These are phyloP conservation scores for Zymoseptoria brevis DNA, from an alignment of 2,329 filamentous ascomycete species.

Conservation along the genomic window DNA sequence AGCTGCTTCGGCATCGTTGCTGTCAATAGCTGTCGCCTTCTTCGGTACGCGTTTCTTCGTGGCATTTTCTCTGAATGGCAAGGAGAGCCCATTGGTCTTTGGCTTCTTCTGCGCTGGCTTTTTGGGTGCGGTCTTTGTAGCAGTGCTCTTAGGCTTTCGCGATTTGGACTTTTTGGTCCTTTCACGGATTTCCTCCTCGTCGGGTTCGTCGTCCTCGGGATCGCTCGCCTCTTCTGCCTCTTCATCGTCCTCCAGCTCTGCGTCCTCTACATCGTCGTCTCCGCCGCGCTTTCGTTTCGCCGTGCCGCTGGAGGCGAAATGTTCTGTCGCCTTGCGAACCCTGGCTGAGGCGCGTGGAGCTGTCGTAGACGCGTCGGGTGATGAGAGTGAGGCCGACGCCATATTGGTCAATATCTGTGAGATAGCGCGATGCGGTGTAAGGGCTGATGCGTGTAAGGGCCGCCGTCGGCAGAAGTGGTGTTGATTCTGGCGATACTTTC, in stretches of 20 bases:
- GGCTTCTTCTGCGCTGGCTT: conserved; percentile 45
- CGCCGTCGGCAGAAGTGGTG: not conserved
- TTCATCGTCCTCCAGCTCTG: conserved; percentile 26
- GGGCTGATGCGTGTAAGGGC: not conserved
- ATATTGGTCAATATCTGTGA: conserved; percentile 1
- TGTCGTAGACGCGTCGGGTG: conserved; percentile 33
- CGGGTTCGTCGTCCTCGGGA: conserved; percentile 32
- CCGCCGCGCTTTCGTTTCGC: conserved; percentile 43
- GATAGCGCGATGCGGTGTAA: not conserved
- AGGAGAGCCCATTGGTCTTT: conserved; percentile 47
- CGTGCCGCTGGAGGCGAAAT: conserved; percentile 24
- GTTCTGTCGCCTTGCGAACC: conserved; percentile 29
- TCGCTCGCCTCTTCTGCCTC: conserved; percentile 29
- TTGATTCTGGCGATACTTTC: not conserved
- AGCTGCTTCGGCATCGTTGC: conserved; percentile 44
- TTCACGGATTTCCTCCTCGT: conserved; percentile 44
- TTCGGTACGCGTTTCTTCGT: conserved; percentile 40
- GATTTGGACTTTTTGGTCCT: conserved; percentile 19
- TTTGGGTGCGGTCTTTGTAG: conserved; percentile 26
- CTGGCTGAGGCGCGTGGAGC: conserved; percentile 58
- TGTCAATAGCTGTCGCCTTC: conserved; percentile 46
- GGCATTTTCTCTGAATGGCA: conserved; percentile 48
- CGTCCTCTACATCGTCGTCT: conserved; percentile 29
- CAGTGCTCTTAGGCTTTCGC: conserved; percentile 24
- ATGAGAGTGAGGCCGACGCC: conserved; percentile 16